Evolutionary conservation across 805 yeast species (phyloP).

Genomic region (Suhomyces pyralidae): DNA sequence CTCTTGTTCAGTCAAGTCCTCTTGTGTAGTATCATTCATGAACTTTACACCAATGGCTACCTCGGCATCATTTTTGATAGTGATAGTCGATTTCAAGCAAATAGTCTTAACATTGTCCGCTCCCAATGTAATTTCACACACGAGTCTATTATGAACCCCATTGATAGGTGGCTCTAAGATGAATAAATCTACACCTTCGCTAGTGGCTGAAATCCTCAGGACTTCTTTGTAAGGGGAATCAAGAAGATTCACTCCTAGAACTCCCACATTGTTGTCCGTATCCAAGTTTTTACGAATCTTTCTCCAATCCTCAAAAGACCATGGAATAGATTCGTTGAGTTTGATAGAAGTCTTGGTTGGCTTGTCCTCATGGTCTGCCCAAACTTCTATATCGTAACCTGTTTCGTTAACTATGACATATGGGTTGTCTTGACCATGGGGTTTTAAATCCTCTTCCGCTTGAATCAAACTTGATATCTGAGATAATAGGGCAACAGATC

Average conservation of each 20-base stretch:
- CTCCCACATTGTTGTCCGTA: conserved; percentile 58
- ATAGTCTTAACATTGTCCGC: conserved; percentile 78
- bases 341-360: conserved; percentile 33
- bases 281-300: conserved; percentile 75
- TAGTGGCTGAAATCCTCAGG: conserved; percentile 59
- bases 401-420: conserved; percentile 80
- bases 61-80: conserved; percentile 57
- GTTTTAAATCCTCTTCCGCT: conserved; percentile 50
- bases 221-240: conserved; percentile 56
- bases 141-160: conserved; percentile 69
- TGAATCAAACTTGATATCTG: conserved; percentile 62
- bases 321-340: conserved; percentile 55
- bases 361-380: conserved; percentile 55
- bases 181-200: conserved; percentile 81
- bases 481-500: conserved; percentile 73
- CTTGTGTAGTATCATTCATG: conserved; percentile 24
- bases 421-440: conserved; percentile 80
- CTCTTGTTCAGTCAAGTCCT: conserved; percentile 28
- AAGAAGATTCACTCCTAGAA: conserved; percentile 59
- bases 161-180: conserved; percentile 59
- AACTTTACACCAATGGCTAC: conserved; percentile 54
- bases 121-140: conserved; percentile 66
- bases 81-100: conserved; percentile 71
- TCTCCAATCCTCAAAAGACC: conserved; percentile 97
- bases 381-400: conserved; percentile 74